A percentile compares a stretch with the other conserved stretches of the same genome.
These are phyloP conservation scores for Colletotrichum trifolii DNA, from an alignment of 2,329 filamentous ascomycete genomes.

Conservation along the genomic window DNA sequence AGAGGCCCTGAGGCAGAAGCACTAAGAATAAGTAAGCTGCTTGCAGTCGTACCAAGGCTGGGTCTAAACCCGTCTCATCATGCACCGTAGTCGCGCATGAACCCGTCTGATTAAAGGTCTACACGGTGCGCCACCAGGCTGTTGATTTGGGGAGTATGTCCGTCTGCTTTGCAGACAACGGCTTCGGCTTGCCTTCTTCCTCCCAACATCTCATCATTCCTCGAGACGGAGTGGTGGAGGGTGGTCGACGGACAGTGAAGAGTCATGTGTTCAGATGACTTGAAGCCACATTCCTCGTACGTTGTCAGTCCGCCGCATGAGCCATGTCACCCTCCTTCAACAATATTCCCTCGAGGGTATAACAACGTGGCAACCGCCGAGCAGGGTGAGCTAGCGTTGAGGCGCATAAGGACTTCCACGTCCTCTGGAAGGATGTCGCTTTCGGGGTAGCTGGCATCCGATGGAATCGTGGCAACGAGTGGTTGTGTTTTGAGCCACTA, in stretches of 20 bases:
- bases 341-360: neutral
- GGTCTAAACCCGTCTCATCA: neutral
- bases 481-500: conserved; percentile 4
- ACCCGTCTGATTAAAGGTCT: conserved; percentile 7
- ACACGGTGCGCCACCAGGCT: neutral
- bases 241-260: conserved; percentile 8
- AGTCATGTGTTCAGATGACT: conserved; percentile 22
- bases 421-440: no score
- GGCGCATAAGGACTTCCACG: neutral
- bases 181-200: no score
- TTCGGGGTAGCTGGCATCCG: neutral
- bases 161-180: no score
- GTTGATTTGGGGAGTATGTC: neutral
- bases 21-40: neutral
- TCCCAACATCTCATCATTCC: neutral
- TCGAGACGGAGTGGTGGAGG: neutral
- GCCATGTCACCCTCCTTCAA: conserved; percentile 27
- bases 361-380: conserved; percentile 7
- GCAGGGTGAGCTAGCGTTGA: neutral
- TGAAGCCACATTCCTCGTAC: conserved; percentile 16
- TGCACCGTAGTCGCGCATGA: neutral
- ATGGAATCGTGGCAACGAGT: neutral
- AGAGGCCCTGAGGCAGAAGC: neutral
- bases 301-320: conserved; percentile 13
- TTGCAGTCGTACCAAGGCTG: conserved; percentile 8